Percentiles rank a stretch among this genome's conserved stretches.
These are phyloP conservation scores for Neobulgaria alba DNA, from an alignment of 2,329 filamentous ascomycete genomes.

Conservation along the genomic window DNA sequence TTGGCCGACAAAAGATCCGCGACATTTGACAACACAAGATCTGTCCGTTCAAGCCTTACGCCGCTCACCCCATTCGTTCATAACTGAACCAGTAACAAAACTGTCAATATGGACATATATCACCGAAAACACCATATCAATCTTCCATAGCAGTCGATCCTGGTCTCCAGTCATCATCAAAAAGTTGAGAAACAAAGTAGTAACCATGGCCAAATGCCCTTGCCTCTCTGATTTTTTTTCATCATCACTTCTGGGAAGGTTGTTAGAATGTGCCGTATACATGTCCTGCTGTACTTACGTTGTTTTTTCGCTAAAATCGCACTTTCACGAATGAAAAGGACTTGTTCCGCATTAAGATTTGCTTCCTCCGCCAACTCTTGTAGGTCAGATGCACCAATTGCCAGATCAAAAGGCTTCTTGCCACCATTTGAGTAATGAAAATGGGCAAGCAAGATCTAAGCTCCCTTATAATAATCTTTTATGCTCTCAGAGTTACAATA, in stretches of 20 bases:
- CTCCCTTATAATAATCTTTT: not conserved
- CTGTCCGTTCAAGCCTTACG: too few relatives aligned
- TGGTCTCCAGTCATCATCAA: not conserved
- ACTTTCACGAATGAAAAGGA: not conserved
- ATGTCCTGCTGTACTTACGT: not conserved
- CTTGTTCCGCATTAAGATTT: not conserved
- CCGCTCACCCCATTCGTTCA: too few relatives aligned
- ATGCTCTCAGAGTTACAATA: not conserved
- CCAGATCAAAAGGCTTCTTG: not conserved
- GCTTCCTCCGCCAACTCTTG: not conserved
- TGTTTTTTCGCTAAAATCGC: not conserved
- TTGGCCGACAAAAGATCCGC: too few relatives aligned
- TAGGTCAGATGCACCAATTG: not conserved
- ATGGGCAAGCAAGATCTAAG: conserved; percentile 2
- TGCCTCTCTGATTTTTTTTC: not conserved
- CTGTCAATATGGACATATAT: too few relatives aligned
- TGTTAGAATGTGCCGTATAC: too few relatives aligned
- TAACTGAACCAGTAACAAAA: too few relatives aligned
- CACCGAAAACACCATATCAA: too few relatives aligned
- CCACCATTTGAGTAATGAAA: conserved; percentile 5
- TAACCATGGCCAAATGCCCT: not conserved
- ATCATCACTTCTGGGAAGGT: too few relatives aligned
- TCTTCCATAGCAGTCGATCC: too few relatives aligned
- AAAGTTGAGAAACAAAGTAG: not conserved
- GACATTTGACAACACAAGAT: too few relatives aligned